These are phyloP conservation scores for Lignosus rhinocerotis DNA, from an alignment of 1,284 basidiomycete genomes.

Conservation along the genomic window DNA sequence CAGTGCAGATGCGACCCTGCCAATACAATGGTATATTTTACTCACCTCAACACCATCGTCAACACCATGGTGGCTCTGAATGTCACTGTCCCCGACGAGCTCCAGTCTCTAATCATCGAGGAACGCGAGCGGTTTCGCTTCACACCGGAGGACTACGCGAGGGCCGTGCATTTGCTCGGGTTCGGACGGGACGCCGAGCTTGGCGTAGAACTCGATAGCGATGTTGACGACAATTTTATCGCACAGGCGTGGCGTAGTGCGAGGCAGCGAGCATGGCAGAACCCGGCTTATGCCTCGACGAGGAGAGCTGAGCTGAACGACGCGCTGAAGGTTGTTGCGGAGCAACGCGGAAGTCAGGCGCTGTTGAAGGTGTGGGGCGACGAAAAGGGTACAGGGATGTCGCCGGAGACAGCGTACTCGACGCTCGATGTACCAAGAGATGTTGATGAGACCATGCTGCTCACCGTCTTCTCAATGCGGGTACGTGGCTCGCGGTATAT, in stretches of 20 bases:
- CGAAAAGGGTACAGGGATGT: slow-evolving; percentile 61
- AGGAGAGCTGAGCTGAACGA: slow-evolving; percentile 56
- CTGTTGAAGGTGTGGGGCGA: slow-evolving; percentile 54
- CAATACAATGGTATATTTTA: slow-evolving; percentile 62
- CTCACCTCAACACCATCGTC: slow-evolving; percentile 52
- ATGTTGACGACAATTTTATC: slow-evolving; percentile 68
- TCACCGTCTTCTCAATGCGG: slow-evolving; percentile 73
- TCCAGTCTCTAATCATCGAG: slow-evolving; percentile 57
- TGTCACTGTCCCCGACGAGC: slow-evolving; percentile 41
- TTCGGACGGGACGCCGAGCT: slow-evolving; percentile 63
- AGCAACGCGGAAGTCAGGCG: slow-evolving; percentile 51
- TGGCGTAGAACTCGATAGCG: slow-evolving; percentile 64
- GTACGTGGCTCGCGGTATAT: slow-evolving; percentile 43
- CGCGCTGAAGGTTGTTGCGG: slow-evolving; percentile 64
- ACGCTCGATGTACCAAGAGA: slow-evolving; percentile 71
- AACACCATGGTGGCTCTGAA: slow-evolving; percentile 46
- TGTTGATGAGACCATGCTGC: slow-evolving; percentile 74
- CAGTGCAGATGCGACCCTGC: slow-evolving; percentile 77
- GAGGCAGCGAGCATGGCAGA: slow-evolving; percentile 62
- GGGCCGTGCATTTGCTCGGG: slow-evolving; percentile 54
- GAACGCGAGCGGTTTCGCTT: slow-evolving; percentile 68
- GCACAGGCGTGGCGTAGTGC: slow-evolving; percentile 67
- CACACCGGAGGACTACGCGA: slow-evolving; percentile 50
- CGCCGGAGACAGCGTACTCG: slow-evolving; percentile 70
- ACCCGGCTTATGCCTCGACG: slow-evolving; percentile 40